Evolutionary conservation across 2,329 filamentous ascomycete genomes (phyloP).

Genomic region (Neonectria hederae): DNA sequence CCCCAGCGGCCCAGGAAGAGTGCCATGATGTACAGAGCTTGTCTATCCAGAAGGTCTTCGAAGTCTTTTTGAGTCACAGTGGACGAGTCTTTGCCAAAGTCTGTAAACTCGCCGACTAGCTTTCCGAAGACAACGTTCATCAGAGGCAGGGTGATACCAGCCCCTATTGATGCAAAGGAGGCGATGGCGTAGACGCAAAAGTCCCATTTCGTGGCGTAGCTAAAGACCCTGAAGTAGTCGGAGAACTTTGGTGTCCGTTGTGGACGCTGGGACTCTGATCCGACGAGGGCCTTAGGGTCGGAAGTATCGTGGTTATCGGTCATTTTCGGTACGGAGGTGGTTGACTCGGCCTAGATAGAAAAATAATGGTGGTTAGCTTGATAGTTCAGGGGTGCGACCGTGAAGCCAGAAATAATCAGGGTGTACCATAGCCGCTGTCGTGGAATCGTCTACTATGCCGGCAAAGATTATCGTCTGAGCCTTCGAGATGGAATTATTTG

Average conservation of each 20-base stretch:
- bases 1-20: constrained; percentile 38
- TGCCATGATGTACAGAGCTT: constrained; percentile 41
- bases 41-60: constrained; percentile 21
- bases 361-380: too few relatives aligned
- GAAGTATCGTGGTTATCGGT: background rate
- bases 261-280: background rate
- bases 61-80: constrained; percentile 24
- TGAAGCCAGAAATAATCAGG: too few relatives aligned
- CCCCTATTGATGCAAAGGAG: constrained; percentile 45
- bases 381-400: too few relatives aligned
- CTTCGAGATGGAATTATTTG: too few relatives aligned
- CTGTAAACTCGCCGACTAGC: constrained; percentile 43
- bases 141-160: constrained; percentile 47
- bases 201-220: constrained; percentile 46
- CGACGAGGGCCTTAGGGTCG: background rate
- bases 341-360: too few relatives aligned
- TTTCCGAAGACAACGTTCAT: constrained; percentile 51
- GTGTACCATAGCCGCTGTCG: too few relatives aligned
- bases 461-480: too few relatives aligned
- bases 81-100: constrained; percentile 38
- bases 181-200: constrained; percentile 43
- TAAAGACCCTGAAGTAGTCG: constrained; percentile 43
- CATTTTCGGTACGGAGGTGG: background rate
- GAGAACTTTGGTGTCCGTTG: constrained; percentile 28
- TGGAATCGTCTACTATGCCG: too few relatives aligned